Conservation (phyloP, 192 early-diverging fungal genomes). For the Coemansia sp. region DNA sequence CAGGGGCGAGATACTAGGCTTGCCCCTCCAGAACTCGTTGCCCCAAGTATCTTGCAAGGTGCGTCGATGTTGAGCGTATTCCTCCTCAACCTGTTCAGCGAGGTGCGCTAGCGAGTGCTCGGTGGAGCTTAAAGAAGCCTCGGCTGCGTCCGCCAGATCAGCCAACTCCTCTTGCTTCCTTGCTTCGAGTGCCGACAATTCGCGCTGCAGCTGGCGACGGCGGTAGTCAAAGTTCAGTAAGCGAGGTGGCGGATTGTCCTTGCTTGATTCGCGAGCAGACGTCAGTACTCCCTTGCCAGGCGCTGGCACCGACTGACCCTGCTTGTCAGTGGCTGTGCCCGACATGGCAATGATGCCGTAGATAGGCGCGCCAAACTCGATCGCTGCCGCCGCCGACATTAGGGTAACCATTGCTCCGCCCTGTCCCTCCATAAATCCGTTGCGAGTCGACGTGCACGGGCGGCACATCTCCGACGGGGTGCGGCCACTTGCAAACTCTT, state of each 20-base stretch:
- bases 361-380: slow-evolving; percentile 88
- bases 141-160: background rate
- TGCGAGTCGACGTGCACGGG: slow-evolving; percentile 80
- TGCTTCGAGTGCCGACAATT: background rate
- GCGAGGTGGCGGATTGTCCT: slow-evolving; percentile 14
- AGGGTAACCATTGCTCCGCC: slow-evolving; percentile 84
- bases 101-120: no score
- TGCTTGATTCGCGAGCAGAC: slow-evolving; percentile 71
- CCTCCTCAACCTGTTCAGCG: no score
- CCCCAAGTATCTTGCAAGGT: slow-evolving; percentile 56
- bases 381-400: slow-evolving; percentile 81
- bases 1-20: slow-evolving; percentile 78
- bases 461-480: slow-evolving; percentile 86
- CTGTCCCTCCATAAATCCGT: slow-evolving; percentile 91
- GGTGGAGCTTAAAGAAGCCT: no score
- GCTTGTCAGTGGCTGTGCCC: slow-evolving; percentile 90
- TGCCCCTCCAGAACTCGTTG: slow-evolving; percentile 78
- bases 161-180: background rate
- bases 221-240: slow-evolving; percentile 5
- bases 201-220: slow-evolving; percentile 1
- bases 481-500: slow-evolving; percentile 88
- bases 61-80: background rate
- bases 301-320: slow-evolving; percentile 88
- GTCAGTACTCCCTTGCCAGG: slow-evolving; percentile 90
- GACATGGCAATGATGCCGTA: slow-evolving; percentile 83